Evolutionary conservation across 192 early-diverging fungal genomes (phyloP).

Genomic region (Gryganskiella cystojenkinii): DNA sequence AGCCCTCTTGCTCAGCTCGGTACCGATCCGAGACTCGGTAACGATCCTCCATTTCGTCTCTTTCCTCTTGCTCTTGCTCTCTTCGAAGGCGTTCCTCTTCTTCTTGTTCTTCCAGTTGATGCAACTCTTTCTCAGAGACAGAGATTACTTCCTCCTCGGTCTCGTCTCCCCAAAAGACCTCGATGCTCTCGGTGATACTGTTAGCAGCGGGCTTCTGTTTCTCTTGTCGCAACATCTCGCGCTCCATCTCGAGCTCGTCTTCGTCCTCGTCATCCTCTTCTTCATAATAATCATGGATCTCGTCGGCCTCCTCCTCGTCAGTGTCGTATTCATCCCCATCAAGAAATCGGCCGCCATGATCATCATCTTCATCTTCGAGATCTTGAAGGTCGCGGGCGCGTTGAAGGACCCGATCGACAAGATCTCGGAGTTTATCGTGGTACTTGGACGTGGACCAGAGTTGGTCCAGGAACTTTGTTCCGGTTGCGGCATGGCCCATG

Average conservation of each 20-base stretch:
- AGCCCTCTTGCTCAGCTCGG: neutral
- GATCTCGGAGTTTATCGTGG: slow-evolving; percentile 22
- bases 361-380: slow-evolving; percentile 18
- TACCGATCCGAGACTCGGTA: neutral
- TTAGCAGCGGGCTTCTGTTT: neutral
- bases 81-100: neutral
- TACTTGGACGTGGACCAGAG: slow-evolving; percentile 33
- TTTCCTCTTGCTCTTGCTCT: neutral
- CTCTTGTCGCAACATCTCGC: slow-evolving; percentile 10
- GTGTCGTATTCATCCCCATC: neutral
- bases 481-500: slow-evolving; percentile 39
- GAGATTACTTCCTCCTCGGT: slow-evolving; percentile 11
- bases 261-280: slow-evolving; percentile 27
- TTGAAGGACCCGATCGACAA: slow-evolving; percentile 24
- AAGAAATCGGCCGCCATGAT: neutral
- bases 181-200: neutral
- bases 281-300: neutral
- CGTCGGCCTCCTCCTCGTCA: neutral
- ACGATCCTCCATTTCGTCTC: neutral
- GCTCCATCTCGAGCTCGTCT: slow-evolving; percentile 10
- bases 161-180: slow-evolving; percentile 17
- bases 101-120: neutral
- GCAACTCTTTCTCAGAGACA: neutral
- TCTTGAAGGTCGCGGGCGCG: slow-evolving; percentile 25
- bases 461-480: slow-evolving; percentile 28